Evolutionary conservation across 768 basidiomycete genomes (phyloP).

Genomic region (Russula olivacea): DNA sequence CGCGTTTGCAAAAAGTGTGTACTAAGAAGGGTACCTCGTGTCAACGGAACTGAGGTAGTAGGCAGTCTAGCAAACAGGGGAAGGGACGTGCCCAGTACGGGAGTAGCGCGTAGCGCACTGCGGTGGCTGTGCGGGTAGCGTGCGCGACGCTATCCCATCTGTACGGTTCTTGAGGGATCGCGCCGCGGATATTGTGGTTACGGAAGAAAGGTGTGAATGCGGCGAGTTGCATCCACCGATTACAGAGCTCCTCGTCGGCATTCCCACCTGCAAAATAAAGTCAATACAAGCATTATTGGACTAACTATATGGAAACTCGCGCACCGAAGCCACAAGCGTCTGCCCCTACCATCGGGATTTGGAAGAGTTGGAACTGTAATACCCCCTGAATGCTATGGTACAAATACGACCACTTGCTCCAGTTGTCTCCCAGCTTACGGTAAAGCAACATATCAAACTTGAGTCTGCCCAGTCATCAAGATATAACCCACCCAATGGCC

Average conservation of each 20-base stretch:
- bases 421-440: slow-evolving; percentile 66
- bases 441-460: neutral
- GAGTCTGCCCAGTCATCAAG: neutral
- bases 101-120: slow-evolving; percentile 62
- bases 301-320: slow-evolving; percentile 25
- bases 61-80: neutral
- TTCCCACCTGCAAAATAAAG: slow-evolving; percentile 40
- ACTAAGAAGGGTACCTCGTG: slow-evolving; percentile 36
- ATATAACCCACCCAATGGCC: slow-evolving; percentile 56
- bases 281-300: neutral
- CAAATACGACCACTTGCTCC: slow-evolving; percentile 69
- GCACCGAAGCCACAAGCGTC: slow-evolving; percentile 66
- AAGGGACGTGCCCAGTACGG: slow-evolving; percentile 64
- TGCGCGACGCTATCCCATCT: slow-evolving; percentile 76
- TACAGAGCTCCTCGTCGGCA: slow-evolving; percentile 75
- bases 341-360: slow-evolving; percentile 78
- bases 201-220: slow-evolving; percentile 80
- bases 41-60: neutral
- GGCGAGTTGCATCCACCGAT: slow-evolving; percentile 82
- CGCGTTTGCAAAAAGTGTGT: slow-evolving; percentile 66
- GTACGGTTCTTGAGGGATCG: slow-evolving; percentile 74
- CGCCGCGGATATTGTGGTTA: slow-evolving; percentile 65
- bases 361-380: slow-evolving; percentile 79
- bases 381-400: slow-evolving; percentile 65
- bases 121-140: slow-evolving; percentile 65